Conservation (phyloP, 176 grass and related monocot species). For the Oryza nivara region DNA sequence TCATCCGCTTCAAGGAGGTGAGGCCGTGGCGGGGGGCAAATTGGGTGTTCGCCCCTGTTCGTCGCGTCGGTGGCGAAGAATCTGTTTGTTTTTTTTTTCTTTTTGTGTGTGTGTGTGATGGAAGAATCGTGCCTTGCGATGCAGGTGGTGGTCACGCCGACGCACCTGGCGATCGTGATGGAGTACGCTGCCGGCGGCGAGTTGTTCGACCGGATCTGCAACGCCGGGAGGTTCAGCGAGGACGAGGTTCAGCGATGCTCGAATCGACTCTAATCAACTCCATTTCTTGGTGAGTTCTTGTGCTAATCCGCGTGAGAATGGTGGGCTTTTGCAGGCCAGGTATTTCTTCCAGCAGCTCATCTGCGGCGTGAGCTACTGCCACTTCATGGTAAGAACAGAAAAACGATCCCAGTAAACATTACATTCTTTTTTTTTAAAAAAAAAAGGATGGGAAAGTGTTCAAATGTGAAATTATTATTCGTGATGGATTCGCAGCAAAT, state of each 20-base stretch:
- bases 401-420: neutral
- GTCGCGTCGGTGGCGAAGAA: neutral
- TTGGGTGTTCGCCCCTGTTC: neutral
- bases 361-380: conserved; percentile 79
- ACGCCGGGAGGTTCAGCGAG: conserved; percentile 75
- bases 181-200: conserved; percentile 81
- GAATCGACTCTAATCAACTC: neutral
- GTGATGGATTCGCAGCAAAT: conserved; percentile 57
- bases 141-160: conserved; percentile 68
- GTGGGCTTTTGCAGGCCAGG: conserved; percentile 46
- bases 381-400: conserved; percentile 60
- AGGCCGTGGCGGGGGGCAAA: neutral
- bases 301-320: neutral
- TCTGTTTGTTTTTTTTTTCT: neutral
- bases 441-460: neutral
- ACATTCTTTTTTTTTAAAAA: neutral
- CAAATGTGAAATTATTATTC: neutral
- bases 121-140: neutral
- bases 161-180: conserved; percentile 89
- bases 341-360: conserved; percentile 82
- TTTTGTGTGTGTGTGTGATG: neutral
- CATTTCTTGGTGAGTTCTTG: neutral
- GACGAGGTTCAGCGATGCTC: conserved; percentile 46
- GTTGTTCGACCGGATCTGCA: conserved; percentile 83
- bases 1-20: conserved; percentile 84